A percentile compares a stretch with the other conserved stretches of the same genome.
Conservation (phyloP, 2,329 filamentous ascomycete species). For the Fusarium sp. region DNA sequence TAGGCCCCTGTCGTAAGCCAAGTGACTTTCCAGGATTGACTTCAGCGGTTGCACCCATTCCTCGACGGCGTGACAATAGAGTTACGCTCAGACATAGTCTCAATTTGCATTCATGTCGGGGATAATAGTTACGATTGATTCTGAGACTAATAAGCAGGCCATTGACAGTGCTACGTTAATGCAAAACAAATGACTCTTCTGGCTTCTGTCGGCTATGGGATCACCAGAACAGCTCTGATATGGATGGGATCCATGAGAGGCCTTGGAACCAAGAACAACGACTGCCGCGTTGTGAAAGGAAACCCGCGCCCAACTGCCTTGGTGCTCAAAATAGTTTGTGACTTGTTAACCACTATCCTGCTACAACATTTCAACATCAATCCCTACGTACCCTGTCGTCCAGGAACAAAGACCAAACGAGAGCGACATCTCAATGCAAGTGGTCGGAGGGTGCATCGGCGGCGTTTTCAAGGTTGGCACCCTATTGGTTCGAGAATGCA, state of each 20-base stretch:
- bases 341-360: background rate
- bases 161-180: background rate
- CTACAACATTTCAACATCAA: background rate
- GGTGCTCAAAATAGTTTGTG: background rate
- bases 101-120: background rate
- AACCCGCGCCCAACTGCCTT: background rate
- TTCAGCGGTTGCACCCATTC: constrained; percentile 6
- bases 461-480: constrained; percentile 12
- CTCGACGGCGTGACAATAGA: background rate
- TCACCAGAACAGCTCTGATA: background rate
- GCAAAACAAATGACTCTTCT: background rate
- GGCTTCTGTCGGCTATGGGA: background rate
- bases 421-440: constrained; percentile 4
- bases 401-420: constrained; percentile 29
- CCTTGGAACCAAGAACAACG: background rate
- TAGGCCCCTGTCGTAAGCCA: background rate
- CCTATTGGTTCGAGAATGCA: constrained; percentile 18
- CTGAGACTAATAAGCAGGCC: background rate
- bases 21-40: background rate
- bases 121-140: background rate
- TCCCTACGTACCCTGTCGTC: background rate
- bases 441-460: constrained; percentile 10
- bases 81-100: background rate
- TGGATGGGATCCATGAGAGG: background rate
- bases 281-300: background rate